Conservation (phyloP, 441 rosid genomes). For the Adansonia grandidieri region DNA sequence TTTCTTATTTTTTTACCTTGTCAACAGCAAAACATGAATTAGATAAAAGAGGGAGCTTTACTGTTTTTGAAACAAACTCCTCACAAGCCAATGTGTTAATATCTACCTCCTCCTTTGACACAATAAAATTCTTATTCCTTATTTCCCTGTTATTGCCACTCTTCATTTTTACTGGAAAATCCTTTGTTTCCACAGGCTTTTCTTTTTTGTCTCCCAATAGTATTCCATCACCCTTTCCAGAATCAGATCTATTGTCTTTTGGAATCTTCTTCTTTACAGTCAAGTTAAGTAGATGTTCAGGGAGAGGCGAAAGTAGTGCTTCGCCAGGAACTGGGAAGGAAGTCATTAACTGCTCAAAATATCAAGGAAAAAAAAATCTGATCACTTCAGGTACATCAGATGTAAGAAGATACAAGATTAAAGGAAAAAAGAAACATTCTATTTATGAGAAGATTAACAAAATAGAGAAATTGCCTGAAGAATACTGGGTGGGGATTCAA, state of each 20-base stretch:
- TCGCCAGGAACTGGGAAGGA: slow-evolving; percentile 47
- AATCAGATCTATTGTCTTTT: slow-evolving; percentile 44
- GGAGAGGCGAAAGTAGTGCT: slow-evolving; percentile 63
- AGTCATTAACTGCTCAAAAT: slow-evolving; percentile 62
- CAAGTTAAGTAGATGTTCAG: slow-evolving; percentile 53
- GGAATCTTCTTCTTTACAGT: slow-evolving; percentile 39
- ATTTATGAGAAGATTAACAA: slow-evolving; percentile 17
- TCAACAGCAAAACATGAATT: slow-evolving; percentile 45
- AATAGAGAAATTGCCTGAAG: slow-evolving; percentile 59
- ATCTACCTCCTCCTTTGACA: slow-evolving; percentile 47
- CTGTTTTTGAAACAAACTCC: slow-evolving; percentile 69
- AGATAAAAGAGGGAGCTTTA: slow-evolving; percentile 77
- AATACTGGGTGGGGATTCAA: slow-evolving; percentile 71
- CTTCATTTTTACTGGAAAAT: slow-evolving; percentile 45
- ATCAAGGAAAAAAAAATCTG: slow-evolving; percentile 26
- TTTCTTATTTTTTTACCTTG: slow-evolving; percentile 44
- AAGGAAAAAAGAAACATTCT: not conserved
- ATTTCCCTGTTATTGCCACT: slow-evolving; percentile 45
- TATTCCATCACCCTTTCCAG: slow-evolving; percentile 49
- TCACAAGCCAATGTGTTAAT: slow-evolving; percentile 52
- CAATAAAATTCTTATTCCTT: slow-evolving; percentile 36
- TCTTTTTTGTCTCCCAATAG: slow-evolving; percentile 47
- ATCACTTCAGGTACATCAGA: slow-evolving; percentile 24
- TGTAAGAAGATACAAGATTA: slow-evolving; percentile 21
- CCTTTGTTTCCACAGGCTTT: slow-evolving; percentile 51